These are phyloP conservation scores for Podospora australis DNA, from an alignment of 495 filamentous ascomycete genomes.

Conservation along the genomic window DNA sequence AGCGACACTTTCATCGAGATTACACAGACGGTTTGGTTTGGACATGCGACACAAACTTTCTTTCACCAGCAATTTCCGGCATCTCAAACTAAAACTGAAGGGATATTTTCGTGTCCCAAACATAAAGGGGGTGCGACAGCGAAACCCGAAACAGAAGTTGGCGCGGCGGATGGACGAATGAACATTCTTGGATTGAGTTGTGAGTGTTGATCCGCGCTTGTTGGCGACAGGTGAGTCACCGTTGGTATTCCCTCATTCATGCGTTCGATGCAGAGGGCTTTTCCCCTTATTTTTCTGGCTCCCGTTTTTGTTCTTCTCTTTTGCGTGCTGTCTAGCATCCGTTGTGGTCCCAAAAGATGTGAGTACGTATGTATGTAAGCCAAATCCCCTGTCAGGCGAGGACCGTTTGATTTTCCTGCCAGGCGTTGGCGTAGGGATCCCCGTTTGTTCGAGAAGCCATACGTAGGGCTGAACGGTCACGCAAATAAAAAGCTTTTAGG, in stretches of 20 bases:
- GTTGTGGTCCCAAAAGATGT: background rate
- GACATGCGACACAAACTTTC: background rate
- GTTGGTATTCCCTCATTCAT: background rate
- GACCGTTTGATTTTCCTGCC: background rate
- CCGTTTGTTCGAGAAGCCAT: background rate
- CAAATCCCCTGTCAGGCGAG: background rate
- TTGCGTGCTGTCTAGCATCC: background rate
- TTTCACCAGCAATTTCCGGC: background rate
- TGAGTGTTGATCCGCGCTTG: constrained; percentile 3
- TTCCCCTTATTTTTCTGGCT: background rate
- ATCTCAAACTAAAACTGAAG: background rate
- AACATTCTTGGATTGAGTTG: background rate
- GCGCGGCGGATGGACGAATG: background rate
- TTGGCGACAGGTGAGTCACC: constrained; percentile 5
- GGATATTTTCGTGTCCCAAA: too few species aligned
- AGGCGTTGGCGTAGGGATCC: background rate
- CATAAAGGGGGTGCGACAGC: background rate
- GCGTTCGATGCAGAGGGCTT: background rate
- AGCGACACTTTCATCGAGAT: too few species aligned
- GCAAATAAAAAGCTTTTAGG: background rate
- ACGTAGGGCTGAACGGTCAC: background rate
- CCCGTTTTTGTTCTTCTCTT: background rate
- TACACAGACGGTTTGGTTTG: background rate
- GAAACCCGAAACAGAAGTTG: background rate
- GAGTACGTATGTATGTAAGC: too few species aligned